These are phyloP conservation scores for Kalmusia sp. DNA, from an alignment of 2,329 filamentous ascomycete species.

Conservation along the genomic window DNA sequence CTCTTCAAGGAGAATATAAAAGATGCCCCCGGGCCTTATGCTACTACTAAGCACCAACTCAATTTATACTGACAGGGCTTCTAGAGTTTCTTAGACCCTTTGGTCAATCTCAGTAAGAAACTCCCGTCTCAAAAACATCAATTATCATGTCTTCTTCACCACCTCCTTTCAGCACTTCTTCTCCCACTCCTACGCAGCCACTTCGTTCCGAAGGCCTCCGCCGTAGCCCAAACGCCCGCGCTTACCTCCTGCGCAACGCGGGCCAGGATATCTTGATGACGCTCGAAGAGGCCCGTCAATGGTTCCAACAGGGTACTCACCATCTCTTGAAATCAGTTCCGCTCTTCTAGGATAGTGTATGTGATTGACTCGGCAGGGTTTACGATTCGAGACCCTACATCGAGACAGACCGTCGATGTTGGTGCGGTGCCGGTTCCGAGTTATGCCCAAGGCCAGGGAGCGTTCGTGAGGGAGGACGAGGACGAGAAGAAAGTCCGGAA, in stretches of 20 bases:
- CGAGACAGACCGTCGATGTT: background rate
- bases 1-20: no score
- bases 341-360: no score
- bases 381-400: background rate
- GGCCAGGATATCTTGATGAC: constrained; percentile 11
- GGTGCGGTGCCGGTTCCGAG: background rate
- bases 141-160: constrained; percentile 7
- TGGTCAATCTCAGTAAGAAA: background rate
- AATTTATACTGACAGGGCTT: no score
- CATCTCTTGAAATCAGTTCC: no score
- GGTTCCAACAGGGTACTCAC: constrained; percentile 6
- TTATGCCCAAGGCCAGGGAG: constrained; percentile 3
- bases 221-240: background rate
- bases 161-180: background rate
- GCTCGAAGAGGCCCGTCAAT: constrained; percentile 5
- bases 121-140: background rate
- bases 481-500: background rate
- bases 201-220: constrained; percentile 6
- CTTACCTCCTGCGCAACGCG: constrained; percentile 3
- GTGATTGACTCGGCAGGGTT: background rate
- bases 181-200: background rate
- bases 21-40: no score
- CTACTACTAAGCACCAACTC: no score
- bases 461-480: constrained; percentile 8
- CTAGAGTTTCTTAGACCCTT: no score